Conservation (phyloP, 2,329 filamentous ascomycete genomes). For the Aspergillus tamarii region DNA sequence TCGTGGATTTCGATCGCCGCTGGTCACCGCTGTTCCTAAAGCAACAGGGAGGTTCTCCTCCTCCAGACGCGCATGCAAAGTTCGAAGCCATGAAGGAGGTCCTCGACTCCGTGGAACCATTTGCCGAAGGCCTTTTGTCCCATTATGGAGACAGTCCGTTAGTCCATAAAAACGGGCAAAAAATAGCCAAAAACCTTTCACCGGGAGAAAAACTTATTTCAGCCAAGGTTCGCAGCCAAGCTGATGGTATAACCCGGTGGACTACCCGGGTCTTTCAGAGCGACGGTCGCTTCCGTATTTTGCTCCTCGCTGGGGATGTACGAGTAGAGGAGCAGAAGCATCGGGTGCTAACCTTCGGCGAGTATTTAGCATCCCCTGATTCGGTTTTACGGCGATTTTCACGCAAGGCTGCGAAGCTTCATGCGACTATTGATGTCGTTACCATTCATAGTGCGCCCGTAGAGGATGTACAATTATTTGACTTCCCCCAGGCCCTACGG, state of each 20-base stretch:
- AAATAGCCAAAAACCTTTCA: conserved; percentile 4
- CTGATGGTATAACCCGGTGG: conserved; percentile 19
- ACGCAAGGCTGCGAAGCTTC: conserved; percentile 40
- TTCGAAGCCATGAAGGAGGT: conserved; percentile 11
- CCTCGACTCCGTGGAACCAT: not conserved
- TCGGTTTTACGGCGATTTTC: conserved; percentile 50
- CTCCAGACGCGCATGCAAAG: not conserved
- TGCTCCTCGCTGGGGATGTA: conserved; percentile 65
- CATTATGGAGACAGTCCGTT: conserved; percentile 10
- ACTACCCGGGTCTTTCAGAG: conserved; percentile 31
- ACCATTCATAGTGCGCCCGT: conserved; percentile 62
- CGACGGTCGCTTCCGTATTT: conserved; percentile 40
- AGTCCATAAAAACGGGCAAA: conserved; percentile 7
- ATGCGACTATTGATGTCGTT: conserved; percentile 61
- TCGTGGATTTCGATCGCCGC: conserved; percentile 64
- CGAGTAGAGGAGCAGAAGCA: conserved; percentile 46
- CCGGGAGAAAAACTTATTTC: conserved; percentile 27
- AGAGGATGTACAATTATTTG: conserved; percentile 53
- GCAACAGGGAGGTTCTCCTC: not conserved
- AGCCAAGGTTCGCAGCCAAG: conserved; percentile 22
- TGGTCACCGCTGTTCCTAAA: conserved; percentile 10
- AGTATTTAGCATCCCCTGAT: conserved; percentile 7
- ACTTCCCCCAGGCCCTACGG: conserved; percentile 53
- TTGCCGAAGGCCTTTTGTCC: conserved; percentile 11
- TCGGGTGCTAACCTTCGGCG: conserved; percentile 53